Evolutionary conservation across 192 early-diverging fungal species (phyloP).

Genomic region (Coemansia sp.): DNA sequence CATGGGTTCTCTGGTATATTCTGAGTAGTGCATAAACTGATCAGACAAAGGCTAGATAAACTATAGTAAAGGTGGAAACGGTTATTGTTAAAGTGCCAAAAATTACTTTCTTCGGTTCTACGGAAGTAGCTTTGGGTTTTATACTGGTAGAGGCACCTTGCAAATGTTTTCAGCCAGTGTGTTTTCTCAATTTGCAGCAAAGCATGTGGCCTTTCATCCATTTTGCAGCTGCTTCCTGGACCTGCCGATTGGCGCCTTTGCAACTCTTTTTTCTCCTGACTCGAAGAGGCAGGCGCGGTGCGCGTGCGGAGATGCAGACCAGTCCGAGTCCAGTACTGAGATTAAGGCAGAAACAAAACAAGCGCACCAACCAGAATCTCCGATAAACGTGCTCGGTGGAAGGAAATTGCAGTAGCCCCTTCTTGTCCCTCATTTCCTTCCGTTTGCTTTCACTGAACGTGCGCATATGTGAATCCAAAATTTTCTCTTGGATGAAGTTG

Average conservation of each 20-base stretch:
- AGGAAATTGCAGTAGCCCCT: neutral
- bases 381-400: neutral
- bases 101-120: neutral
- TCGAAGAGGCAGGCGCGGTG: neutral
- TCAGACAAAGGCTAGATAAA: no score
- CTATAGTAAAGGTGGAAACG: neutral
- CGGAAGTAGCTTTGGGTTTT: neutral
- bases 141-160: neutral
- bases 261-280: neutral
- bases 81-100: neutral
- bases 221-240: neutral
- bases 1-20: neutral
- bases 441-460: neutral
- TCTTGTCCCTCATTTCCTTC: neutral
- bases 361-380: slow-evolving; percentile 4
- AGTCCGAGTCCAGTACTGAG: neutral
- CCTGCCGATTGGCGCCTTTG: neutral
- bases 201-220: neutral
- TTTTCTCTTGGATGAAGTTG: neutral
- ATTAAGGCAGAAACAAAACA: neutral
- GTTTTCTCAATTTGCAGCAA: neutral
- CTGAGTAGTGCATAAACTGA: neutral
- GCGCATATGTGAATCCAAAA: slow-evolving; percentile 4
- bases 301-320: neutral
- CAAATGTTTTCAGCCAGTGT: neutral